Evolutionary conservation across 257 asterid genomes (phyloP), one percentile per base, ranked within the genome.

Genomic region (Primulina tabacum): DNA sequence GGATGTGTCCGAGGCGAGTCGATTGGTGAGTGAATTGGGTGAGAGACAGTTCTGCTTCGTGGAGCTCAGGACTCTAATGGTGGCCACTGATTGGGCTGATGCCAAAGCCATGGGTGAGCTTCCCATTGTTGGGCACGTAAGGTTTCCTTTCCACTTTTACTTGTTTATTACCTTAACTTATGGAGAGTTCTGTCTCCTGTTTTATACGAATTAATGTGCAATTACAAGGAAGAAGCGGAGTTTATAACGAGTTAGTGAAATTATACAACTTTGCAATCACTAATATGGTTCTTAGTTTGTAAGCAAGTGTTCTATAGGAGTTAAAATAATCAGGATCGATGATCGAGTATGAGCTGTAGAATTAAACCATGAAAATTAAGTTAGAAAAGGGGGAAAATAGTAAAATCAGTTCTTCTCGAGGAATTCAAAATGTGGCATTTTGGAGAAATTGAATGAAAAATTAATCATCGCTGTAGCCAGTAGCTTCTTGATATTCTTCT

Each of bases 21-120:
- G 61, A 1, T 64, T 87, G 83, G 95, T 84, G 59, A 77, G 60
- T 71, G 83, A 79, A 69, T 69, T 93, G 84, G 95, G 96, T 26
- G 78, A 75, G 33, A 81, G 72, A 33, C 85, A 85, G 62, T 78
- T 85, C 76, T 88, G 88, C 80, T 93, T 93, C 72, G 97, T 91
- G 72, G 99, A 91, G 85, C 55, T 93, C 80, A 89, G 97, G 87
- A 93, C 97, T 69, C 84, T 93, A 34, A 93, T 93, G 99, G 96
- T 93, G 64, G 99, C 99, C 59, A 85, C 99, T 75, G 97, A 93
- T 79, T 93, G 99, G 99, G 83, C 86, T 12, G 90, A 93, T 82
- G 66, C 81, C 52, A 72, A 62, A 11, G 86, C 90, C 60, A 93
- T 90, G 99, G 96, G 77, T 29, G 90, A 89, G 62, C 96, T 93